A percentile compares a stretch with the other conserved stretches of the same genome.
These are phyloP conservation scores for Talinum fruticosum DNA, from an alignment of 148 eudicot species.

Conservation along the genomic window DNA sequence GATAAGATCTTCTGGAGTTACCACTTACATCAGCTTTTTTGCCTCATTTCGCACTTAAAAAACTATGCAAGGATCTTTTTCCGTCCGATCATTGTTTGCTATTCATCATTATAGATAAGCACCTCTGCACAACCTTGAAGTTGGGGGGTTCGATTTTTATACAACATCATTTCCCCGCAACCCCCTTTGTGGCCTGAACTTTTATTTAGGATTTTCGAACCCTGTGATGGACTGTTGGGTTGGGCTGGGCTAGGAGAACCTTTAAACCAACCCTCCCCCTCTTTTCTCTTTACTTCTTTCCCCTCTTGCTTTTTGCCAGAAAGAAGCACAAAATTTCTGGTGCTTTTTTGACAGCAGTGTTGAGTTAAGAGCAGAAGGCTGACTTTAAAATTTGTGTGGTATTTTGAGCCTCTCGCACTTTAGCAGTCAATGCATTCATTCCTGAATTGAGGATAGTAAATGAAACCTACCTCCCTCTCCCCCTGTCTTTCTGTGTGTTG, in stretches of 20 bases:
- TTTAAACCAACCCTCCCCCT: background rate
- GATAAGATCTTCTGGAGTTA: no score
- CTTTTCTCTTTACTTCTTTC: background rate
- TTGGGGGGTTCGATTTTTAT: background rate
- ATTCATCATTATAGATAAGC: background rate
- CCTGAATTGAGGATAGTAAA: background rate
- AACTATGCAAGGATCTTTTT: background rate
- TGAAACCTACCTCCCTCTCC: background rate
- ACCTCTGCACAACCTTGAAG: background rate
- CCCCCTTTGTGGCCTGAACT: background rate
- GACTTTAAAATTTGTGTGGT: background rate
- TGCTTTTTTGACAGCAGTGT: background rate
- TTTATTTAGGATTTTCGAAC: background rate
- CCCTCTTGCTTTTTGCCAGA: background rate
- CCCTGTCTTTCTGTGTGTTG: background rate
- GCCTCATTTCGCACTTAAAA: no score
- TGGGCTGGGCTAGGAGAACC: no score
- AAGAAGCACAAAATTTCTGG: background rate
- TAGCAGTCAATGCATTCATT: background rate
- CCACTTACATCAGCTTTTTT: no score
- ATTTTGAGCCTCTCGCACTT: background rate
- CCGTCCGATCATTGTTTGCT: background rate
- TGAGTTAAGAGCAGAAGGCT: no score
- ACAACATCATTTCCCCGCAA: background rate
- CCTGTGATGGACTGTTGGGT: background rate